These are phyloP conservation scores for Gynostemma pentaphyllum DNA, from an alignment of 306 rosid species.

Conservation along the genomic window DNA sequence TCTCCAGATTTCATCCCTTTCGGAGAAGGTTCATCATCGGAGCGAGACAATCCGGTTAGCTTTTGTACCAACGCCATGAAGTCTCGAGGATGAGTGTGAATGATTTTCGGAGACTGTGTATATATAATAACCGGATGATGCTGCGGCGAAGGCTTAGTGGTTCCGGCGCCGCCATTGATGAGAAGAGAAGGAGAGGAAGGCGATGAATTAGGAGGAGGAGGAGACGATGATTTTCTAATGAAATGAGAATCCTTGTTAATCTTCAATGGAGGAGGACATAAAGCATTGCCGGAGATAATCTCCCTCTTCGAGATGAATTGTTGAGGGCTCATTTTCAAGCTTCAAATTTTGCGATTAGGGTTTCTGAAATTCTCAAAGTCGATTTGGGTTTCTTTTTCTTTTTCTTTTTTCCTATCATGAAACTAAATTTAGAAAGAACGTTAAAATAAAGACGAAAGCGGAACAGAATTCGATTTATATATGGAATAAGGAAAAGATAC, in stretches of 20 bases:
- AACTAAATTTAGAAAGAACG: neutral
- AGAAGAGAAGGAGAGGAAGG: slow-evolving; percentile 23
- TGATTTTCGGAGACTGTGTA: slow-evolving; percentile 69
- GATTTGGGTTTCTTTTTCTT: too few relatives aligned
- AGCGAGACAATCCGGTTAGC: slow-evolving; percentile 46
- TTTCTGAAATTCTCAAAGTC: neutral
- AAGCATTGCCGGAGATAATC: slow-evolving; percentile 3
- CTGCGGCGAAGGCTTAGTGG: slow-evolving; percentile 28
- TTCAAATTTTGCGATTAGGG: neutral
- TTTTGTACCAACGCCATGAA: slow-evolving; percentile 75
- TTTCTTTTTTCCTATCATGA: neutral
- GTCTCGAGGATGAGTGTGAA: slow-evolving; percentile 55
- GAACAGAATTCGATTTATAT: neutral
- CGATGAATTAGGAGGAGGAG: slow-evolving; percentile 21
- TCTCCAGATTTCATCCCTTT: neutral
- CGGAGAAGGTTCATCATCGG: slow-evolving; percentile 16
- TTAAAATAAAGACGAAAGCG: neutral
- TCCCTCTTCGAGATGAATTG: neutral
- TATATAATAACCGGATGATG: slow-evolving; percentile 71
- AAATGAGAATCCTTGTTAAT: slow-evolving; percentile 50
- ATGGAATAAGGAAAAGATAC: neutral
- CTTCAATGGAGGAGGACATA: slow-evolving; percentile 47
- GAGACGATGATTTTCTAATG: slow-evolving; percentile 33
- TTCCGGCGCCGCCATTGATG: neutral
- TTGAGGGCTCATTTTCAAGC: slow-evolving; percentile 4